Percentiles rank a stretch among this genome's conserved stretches.
Evolutionary conservation across 129 eudicot genomes (phyloP).

Genomic region (Lactuca sativa): DNA sequence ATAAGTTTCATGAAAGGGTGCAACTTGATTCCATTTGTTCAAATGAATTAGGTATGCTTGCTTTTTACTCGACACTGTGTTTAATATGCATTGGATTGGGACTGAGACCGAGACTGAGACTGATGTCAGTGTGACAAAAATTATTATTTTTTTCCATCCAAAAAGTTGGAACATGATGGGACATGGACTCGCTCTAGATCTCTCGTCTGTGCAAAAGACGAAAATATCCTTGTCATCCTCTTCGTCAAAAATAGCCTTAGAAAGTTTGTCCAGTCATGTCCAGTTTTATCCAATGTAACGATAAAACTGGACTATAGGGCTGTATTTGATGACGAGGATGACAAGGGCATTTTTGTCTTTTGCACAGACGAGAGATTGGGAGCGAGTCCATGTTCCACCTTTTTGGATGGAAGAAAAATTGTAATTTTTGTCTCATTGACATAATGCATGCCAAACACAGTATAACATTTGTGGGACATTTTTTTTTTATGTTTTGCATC

Average conservation of each 20-base stretch:
- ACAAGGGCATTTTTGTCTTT: not conserved
- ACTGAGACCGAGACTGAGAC: not conserved
- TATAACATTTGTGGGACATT: too few species aligned
- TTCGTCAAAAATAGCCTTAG: not conserved
- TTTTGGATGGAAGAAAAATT: not conserved
- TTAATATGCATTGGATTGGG: not conserved
- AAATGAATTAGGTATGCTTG: constrained; percentile 83
- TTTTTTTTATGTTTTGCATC: not conserved
- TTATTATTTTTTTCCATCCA: not conserved
- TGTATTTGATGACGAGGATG: not conserved
- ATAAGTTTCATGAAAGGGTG: constrained; percentile 90
- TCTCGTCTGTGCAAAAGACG: not conserved
- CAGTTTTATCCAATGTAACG: not conserved
- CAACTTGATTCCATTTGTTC: constrained; percentile 93
- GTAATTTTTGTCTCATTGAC: not conserved
- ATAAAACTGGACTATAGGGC: not conserved
- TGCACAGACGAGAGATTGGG: not conserved
- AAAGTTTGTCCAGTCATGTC: not conserved
- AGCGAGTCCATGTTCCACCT: not conserved
- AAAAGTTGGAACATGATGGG: not conserved
- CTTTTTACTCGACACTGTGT: not conserved
- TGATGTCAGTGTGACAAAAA: not conserved
- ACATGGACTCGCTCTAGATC: not conserved
- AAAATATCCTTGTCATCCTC: not conserved
- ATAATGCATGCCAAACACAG: not conserved